phyloP scores from a whole-genome alignment of 2,329 filamentous ascomycete species.

The Ceratocystis colombiana region DNA sequence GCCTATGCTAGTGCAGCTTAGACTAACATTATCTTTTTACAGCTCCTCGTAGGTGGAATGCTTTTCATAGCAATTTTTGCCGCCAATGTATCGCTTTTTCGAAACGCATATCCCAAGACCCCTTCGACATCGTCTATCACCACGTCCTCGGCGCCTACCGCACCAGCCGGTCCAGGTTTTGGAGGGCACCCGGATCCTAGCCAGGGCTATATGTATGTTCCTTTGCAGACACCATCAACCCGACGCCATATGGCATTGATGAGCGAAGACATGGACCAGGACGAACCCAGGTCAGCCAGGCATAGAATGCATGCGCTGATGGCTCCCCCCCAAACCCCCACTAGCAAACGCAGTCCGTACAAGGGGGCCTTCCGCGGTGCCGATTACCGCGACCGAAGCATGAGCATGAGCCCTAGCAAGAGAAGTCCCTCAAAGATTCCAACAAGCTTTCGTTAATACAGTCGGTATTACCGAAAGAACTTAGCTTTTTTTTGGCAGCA shows the following conservation, averaged over 20 bases:
- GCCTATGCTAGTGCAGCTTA: not conserved
- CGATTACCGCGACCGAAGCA: constrained; percentile 22
- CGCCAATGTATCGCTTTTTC: constrained; percentile 40
- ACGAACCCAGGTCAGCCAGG: constrained; percentile 22
- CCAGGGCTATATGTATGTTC: constrained; percentile 38
- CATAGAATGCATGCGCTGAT: constrained; percentile 22
- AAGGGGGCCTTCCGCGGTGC: constrained; percentile 18
- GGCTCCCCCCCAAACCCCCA: constrained; percentile 20
- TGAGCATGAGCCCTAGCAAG: constrained; percentile 24
- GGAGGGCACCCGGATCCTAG: constrained; percentile 24
- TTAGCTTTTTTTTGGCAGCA: not conserved
- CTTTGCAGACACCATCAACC: constrained; percentile 35
- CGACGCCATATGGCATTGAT: constrained; percentile 30
- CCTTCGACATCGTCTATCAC: not conserved
- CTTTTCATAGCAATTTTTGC: constrained; percentile 41
- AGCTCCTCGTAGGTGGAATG: constrained; percentile 45
- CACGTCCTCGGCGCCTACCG: constrained; percentile 8
- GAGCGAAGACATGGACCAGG: constrained; percentile 17
- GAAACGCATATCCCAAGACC: constrained; percentile 14
- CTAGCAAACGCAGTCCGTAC: constrained; percentile 15
- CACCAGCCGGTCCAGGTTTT: constrained; percentile 12
- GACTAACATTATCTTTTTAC: constrained; percentile 21
- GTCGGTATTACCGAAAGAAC: not conserved
- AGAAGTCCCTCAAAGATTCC: constrained; percentile 20
- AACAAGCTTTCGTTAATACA: constrained; percentile 10